A percentile compares a stretch with the other conserved stretches of the same genome.
Evolutionary conservation across 78 protist genomes (phyloP).

Genomic region (Isochrysis galbana): DNA sequence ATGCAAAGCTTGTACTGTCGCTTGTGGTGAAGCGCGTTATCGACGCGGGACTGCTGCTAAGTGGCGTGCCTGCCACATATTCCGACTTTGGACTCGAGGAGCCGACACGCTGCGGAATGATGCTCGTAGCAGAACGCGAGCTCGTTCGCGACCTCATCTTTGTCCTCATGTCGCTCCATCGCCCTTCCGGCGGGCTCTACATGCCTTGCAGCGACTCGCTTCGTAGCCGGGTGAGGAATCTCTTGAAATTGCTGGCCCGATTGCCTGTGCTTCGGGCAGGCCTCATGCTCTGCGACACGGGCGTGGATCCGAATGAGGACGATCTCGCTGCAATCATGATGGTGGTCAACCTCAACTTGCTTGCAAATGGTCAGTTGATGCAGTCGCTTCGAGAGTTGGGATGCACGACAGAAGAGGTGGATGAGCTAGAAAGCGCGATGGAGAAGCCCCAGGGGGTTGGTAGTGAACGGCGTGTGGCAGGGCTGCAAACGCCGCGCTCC

Average conservation of each 20-base stretch:
- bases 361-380: neutral
- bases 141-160: neutral
- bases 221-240: neutral
- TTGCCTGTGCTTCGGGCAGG: neutral
- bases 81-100: neutral
- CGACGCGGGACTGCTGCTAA: neutral
- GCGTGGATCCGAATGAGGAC: neutral
- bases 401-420: too few relatives aligned
- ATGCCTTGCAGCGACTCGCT: neutral
- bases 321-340: neutral
- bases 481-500: too few relatives aligned
- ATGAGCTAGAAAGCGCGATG: too few relatives aligned
- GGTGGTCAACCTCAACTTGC: neutral
- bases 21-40: too few relatives aligned
- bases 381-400: too few relatives aligned
- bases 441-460: too few relatives aligned
- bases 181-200: neutral
- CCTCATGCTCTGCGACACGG: neutral
- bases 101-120: neutral
- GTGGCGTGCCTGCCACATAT: neutral
- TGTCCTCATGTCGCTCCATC: neutral
- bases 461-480: too few relatives aligned
- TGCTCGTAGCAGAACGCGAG: neutral
- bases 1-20: too few relatives aligned
- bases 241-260: neutral